These are phyloP conservation scores for Trypanosoma boissoni DNA, from an alignment of 208 protist species.

Conservation along the genomic window DNA sequence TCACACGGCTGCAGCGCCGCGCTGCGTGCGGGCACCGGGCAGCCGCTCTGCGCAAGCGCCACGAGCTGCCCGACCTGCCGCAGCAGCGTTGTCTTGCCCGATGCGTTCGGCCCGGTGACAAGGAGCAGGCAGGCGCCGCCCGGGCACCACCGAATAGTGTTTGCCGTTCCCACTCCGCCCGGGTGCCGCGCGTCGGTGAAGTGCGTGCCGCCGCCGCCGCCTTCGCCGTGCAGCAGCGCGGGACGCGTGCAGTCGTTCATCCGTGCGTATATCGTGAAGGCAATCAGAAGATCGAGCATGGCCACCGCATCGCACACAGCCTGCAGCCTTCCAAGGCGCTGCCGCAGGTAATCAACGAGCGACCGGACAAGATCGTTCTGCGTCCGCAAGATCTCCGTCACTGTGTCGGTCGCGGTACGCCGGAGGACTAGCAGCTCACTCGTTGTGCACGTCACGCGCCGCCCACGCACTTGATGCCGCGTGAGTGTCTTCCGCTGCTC, in stretches of 20 bases:
- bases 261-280: slow-evolving; percentile 59
- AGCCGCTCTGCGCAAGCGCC: slow-evolving; percentile 91
- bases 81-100: slow-evolving; percentile 94
- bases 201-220: slow-evolving; percentile 29
- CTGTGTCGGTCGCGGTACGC: slow-evolving; percentile 42
- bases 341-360: slow-evolving; percentile 53
- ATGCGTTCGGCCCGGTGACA: slow-evolving; percentile 91
- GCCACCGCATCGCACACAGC: slow-evolving; percentile 81
- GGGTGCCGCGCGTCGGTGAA: slow-evolving; percentile 36
- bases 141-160: slow-evolving; percentile 27
- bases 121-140: slow-evolving; percentile 51
- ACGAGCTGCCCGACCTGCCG: slow-evolving; percentile 85
- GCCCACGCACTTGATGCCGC: slow-evolving; percentile 23
- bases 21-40: slow-evolving; percentile 78
- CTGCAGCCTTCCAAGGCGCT: slow-evolving; percentile 72
- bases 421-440: slow-evolving; percentile 69
- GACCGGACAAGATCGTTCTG: slow-evolving; percentile 50
- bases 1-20: slow-evolving; percentile 64
- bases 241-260: slow-evolving; percentile 49
- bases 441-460: slow-evolving; percentile 68
- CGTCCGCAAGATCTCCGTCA: slow-evolving; percentile 61
- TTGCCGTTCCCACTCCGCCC: slow-evolving; percentile 21
- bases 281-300: slow-evolving; percentile 85
- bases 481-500: background rate
- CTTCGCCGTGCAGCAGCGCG: slow-evolving; percentile 9